A percentile compares a stretch with the other conserved stretches of the same genome.
Conservation (phyloP, 2,329 filamentous ascomycete genomes). For the Lasiodiplodia gonubiensis region DNA sequence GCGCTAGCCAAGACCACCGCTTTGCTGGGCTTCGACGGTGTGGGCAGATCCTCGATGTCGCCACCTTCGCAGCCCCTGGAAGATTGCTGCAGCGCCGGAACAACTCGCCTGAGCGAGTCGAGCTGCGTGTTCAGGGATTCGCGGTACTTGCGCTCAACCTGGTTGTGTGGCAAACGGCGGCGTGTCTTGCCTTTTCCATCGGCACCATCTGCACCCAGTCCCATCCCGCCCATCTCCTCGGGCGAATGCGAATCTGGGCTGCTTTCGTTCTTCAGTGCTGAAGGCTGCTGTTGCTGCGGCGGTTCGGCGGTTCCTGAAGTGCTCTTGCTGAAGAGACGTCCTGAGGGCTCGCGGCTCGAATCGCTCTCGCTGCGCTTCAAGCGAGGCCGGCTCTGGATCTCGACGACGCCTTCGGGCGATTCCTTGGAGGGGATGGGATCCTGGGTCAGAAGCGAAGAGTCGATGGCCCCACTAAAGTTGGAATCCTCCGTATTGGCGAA, state of each 20-base stretch:
- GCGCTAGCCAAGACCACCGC: conserved; percentile 55
- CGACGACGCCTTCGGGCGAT: conserved; percentile 39
- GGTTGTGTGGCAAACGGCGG: conserved; percentile 50
- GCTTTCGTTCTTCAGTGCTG: conserved; percentile 42
- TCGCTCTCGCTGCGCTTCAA: conserved; percentile 45
- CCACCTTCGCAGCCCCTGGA: conserved; percentile 38
- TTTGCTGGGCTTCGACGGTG: conserved; percentile 51
- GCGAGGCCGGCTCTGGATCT: conserved; percentile 43
- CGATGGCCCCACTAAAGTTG: conserved; percentile 32
- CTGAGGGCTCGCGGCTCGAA: conserved; percentile 34
- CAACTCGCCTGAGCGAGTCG: conserved; percentile 48
- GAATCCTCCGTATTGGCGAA: conserved; percentile 37
- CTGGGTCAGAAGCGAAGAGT: conserved; percentile 37
- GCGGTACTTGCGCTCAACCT: conserved; percentile 55
- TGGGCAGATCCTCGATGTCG: conserved; percentile 52
- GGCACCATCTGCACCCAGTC: conserved; percentile 33
- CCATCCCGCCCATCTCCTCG: conserved; percentile 34
- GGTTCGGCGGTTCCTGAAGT: conserved; percentile 22
- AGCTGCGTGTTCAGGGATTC: conserved; percentile 55
- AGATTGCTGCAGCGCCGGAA: conserved; percentile 49
- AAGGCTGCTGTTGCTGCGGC: conserved; percentile 29
- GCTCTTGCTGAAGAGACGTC: conserved; percentile 37
- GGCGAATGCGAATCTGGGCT: conserved; percentile 36
- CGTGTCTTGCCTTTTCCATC: conserved; percentile 42
- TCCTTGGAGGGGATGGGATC: conserved; percentile 44